A percentile compares a stretch with the other conserved stretches of the same genome.
These are phyloP conservation scores for Tephrocybe sp. DNA, from an alignment of 768 basidiomycete genomes.

Conservation along the genomic window DNA sequence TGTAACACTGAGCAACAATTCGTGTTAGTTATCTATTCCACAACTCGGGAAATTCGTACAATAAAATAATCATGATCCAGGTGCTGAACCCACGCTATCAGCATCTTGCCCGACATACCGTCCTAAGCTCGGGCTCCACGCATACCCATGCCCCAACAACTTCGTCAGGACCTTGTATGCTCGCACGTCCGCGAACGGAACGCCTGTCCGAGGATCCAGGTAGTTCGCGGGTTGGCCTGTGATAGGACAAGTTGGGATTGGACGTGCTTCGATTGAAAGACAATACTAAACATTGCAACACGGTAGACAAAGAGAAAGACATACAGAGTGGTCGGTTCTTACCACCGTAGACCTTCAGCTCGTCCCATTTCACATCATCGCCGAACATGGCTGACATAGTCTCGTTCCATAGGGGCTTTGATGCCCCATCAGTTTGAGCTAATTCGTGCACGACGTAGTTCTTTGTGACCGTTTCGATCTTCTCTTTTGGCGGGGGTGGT, in stretches of 20 bases:
- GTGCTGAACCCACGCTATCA: neutral
- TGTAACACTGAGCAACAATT: no score
- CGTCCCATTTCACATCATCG: conserved; percentile 79
- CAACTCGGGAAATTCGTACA: no score
- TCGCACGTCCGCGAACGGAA: conserved; percentile 71
- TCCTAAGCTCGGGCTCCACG: conserved; percentile 55
- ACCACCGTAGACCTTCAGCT: conserved; percentile 60
- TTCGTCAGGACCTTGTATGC: conserved; percentile 67
- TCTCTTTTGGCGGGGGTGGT: conserved; percentile 28
- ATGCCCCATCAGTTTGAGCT: conserved; percentile 41
- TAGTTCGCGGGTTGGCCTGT: conserved; percentile 81
- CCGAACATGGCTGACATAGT: conserved; percentile 88
- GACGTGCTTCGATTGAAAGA: no score
- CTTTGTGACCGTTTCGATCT: conserved; percentile 54
- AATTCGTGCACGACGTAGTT: conserved; percentile 75
- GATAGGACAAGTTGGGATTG: conserved; percentile 66
- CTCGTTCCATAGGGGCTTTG: conserved; percentile 63
- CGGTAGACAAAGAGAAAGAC: conserved; percentile 21
- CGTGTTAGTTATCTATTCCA: no score
- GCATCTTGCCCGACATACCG: conserved; percentile 39
- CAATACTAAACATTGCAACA: no score
- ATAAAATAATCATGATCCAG: no score
- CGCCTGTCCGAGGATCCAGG: conserved; percentile 74
- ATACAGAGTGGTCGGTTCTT: conserved; percentile 67
- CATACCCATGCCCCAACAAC: conserved; percentile 65